Base-by-base conservation (phyloP, 495 filamentous ascomycete genomes). In the Penicillium angulare region DNA sequence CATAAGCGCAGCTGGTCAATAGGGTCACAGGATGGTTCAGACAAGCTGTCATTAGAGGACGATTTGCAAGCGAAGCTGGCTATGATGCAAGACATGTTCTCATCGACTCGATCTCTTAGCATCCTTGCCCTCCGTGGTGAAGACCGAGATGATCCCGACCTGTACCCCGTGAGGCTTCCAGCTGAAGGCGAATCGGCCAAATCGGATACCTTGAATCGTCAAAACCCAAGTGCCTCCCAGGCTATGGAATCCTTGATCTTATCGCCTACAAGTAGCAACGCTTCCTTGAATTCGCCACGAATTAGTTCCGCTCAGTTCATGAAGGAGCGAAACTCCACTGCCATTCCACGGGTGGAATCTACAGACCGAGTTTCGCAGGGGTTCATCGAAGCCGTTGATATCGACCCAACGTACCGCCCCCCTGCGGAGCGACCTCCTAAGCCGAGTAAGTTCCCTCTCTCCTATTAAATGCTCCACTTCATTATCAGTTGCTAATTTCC, bases 1-100 rank as follows among this genome's bases (percentile, higher is more conserved):
- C 91, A 96, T 67, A 95, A 95, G 65, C 79, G 95, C 24, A 93
- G 91, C 3, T 97, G 92, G 91, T 97, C 93, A 17, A 87, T 93
- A 77, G 88, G 89, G n/a, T 96, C 92, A 4, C 79, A 88, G 41
- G 87, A 88, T 56, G 91, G 85, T 6, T 70, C 73, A 3, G 73
- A 76, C 5, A 83, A 87, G 32, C 57, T 83, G 33, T 80, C 87
- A 2, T 68, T 86, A 15, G 93, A 96, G 63, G 95, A 97, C 54
- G 95, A 97, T 63, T 73, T 97, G 6, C 88, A 95, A 51, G 74
- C 81, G 51, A 96, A 95, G 66, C 75, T 97, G 15, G 80, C 84
- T 39, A 86, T 83, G 22, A 79, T 95, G 61, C 88, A 96, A 63
- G 92, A 95, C 57, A 97, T 97, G 93, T 96, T 97, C 64, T 90